Base-by-base conservation (phyloP, 1,284 basidiomycete species). In the Sporisorium iseilematis-ciliati region DNA sequence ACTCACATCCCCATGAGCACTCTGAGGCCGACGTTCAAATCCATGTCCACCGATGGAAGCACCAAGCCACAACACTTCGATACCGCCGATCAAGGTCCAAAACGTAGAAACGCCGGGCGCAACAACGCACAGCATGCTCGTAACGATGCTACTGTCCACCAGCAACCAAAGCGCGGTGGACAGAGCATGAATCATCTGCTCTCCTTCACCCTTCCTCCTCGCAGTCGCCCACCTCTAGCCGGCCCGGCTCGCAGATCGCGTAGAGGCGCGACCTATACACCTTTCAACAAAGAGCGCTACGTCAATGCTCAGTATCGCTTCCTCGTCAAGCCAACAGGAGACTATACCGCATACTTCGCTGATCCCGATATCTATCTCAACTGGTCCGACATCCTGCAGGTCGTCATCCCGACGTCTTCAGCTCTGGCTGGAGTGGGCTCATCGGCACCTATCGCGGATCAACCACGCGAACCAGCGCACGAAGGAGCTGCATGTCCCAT, bases 401-500 rank as follows among this genome's bases (percentile, higher is more conserved):
- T 99, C 68, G 91, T 99, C 80, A 91, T 99, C 70, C 93, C 94
- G 35, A 93, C 92, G 56, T 86, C 87, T 31, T 87, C 86, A 14
- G 84, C 87, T 16, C 85, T 82, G 2, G 64, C 80, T 3, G 65
- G 73, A 7, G 64, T 82, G 63, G 60, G 64, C 21, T 53, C 64
- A 2, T 71, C 73, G 1, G 67, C 75, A 33, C 72, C 59, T 8
- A 61, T 73, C 12, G 43, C 65, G 18, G 64, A 72, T 57, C 65
- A 74, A 29, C 73, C 73, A 10, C 65, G 57, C 7, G 72, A 76
- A 20, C 75, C 75, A 10, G 60, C 75, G 16, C 91, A 92, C 77
- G 90, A 90, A 43, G 88, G 89, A 50, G 91, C 90, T 16, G 91
- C 90, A 14, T 99, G 96, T 86, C 97, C 96, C 3, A 98, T 99